Base-by-base conservation (phyloP, 495 filamentous ascomycete species). In the Podospora didyma region DNA sequence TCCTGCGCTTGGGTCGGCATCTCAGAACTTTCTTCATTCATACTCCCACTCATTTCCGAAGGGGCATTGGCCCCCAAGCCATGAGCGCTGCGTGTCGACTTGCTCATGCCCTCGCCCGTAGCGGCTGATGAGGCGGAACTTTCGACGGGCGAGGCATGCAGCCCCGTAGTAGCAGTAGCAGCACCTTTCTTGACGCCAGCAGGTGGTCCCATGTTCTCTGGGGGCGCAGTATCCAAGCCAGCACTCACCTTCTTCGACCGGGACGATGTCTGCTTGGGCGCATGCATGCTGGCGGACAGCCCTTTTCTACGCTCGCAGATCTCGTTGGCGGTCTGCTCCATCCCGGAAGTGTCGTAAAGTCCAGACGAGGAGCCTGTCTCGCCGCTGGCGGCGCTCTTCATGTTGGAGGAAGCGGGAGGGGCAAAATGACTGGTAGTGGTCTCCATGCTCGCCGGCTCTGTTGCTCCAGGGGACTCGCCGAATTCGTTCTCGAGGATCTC, bases 401-500 rank as follows among this genome's bases (percentile, higher is more conserved):
- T 42, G 39, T 14, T 17, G 6, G 37, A 41, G 12, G 37, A n/a
- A 41, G 37, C 39, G 39, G 1, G 39, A 5, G 5, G 39, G 9
- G 39, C 5, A 14, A 14, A 2, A 10, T 37, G 16, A 7, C 16
- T 37, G 9, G 34, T 16, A 10, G 34, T 1, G 34, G 39, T 42
- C n/a, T 42, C 39, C 0, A 16, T 14, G 11, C n/a, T 24, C 23
- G 22, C 11, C 20, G 28, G 37, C 39, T 9, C 39, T n/a, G 16
- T 19, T 42, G 14, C 14, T 44, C 14, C 22, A n/a, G 16, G n/a
- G n/a, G n/a, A n/a, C 14, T 17, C 28, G 17, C 60, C 60, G 10
- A 61, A 63, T 20, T 61, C 61, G 46, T 17, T 61, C 37, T 54
- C 53, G 26, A 63, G 46, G 12, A 61, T 60, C 53, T 60, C 58